Evolutionary conservation across 2,329 filamentous ascomycete species (phyloP).

Genomic region (Aureobasidium subglaciale): DNA sequence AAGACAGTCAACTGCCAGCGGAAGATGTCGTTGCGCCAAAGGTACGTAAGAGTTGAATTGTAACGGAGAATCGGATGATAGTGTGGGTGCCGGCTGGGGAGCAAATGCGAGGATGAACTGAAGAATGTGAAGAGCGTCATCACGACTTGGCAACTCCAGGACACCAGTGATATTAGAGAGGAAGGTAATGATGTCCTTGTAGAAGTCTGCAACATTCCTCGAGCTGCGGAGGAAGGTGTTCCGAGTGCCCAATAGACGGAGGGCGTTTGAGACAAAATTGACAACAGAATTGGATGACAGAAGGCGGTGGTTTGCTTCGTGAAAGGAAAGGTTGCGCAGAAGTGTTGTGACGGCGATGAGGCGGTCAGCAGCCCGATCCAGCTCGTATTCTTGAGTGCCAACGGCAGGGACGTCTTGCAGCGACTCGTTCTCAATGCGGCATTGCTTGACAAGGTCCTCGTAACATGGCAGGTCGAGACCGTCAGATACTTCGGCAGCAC

Average conservation of each 20-base stretch:
- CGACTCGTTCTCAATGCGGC: slow-evolving; percentile 63
- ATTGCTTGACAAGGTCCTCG: slow-evolving; percentile 78
- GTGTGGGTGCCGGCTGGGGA: slow-evolving; percentile 63
- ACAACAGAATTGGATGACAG: slow-evolving; percentile 72
- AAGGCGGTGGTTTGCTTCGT: slow-evolving; percentile 65
- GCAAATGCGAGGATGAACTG: slow-evolving; percentile 89
- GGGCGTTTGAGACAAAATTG: slow-evolving; percentile 74
- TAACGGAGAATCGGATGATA: slow-evolving; percentile 25
- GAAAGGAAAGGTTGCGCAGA: slow-evolving; percentile 85
- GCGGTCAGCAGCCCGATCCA: slow-evolving; percentile 79
- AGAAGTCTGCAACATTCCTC: slow-evolving; percentile 84
- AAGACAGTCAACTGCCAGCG: slow-evolving; percentile 79
- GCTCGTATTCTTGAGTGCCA: slow-evolving; percentile 69
- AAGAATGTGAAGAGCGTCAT: slow-evolving; percentile 79
- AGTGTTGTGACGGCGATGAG: slow-evolving; percentile 89
- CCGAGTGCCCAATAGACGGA: slow-evolving; percentile 80
- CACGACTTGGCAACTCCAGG: slow-evolving; percentile 73
- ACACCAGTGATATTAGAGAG: slow-evolving; percentile 77
- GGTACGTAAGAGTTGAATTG: slow-evolving; percentile 41
- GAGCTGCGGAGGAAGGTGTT: slow-evolving; percentile 78
- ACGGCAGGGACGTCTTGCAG: slow-evolving; percentile 67
- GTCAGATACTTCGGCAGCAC: slow-evolving; percentile 78
- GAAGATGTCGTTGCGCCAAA: slow-evolving; percentile 75
- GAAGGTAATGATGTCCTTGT: slow-evolving; percentile 88
- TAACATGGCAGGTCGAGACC: slow-evolving; percentile 77